Conservation (phyloP, 2,329 filamentous ascomycete species). For the Phaeosphaeria sp. region DNA sequence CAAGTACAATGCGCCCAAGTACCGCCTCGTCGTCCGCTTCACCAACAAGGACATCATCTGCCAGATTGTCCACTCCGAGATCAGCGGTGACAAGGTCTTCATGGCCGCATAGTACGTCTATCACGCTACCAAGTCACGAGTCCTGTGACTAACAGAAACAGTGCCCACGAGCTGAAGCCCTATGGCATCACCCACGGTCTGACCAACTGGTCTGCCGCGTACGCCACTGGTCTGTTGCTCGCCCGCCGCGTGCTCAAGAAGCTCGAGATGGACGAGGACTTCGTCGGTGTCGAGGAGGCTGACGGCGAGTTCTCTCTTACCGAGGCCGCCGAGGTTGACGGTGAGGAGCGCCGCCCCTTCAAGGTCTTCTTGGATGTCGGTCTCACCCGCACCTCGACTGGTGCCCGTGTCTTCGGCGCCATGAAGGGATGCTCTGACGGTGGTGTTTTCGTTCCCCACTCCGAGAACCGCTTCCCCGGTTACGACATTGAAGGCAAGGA, state of each 20-base stretch:
- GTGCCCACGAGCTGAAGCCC: slow-evolving; percentile 92
- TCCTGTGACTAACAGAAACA: slow-evolving; percentile 14
- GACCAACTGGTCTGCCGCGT: slow-evolving; percentile 99
- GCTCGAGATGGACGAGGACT: slow-evolving; percentile 92
- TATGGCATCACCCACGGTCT: slow-evolving; percentile 99
- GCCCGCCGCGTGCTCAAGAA: slow-evolving; percentile 97
- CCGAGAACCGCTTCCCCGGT: slow-evolving; percentile 99
- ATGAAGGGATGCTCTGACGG: slow-evolving; percentile 99
- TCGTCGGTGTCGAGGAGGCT: slow-evolving; percentile 94
- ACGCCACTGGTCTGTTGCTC: slow-evolving; percentile 94
- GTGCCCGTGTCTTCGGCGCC: slow-evolving; percentile 98
- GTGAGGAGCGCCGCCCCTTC: slow-evolving; percentile 92
- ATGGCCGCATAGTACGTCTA: slow-evolving; percentile 39
- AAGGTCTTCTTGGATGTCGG: slow-evolving; percentile 99
- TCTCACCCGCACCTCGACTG: slow-evolving; percentile 95
- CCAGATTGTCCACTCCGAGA: slow-evolving; percentile 96
- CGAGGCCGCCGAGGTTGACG: slow-evolving; percentile 91
- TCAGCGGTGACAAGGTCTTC: slow-evolving; percentile 98
- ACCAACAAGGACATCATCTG: slow-evolving; percentile 99
- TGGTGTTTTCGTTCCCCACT: slow-evolving; percentile 96
- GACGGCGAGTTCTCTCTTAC: slow-evolving; percentile 96
- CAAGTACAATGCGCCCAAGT: slow-evolving; percentile 99
- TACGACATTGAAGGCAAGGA: slow-evolving; percentile 98
- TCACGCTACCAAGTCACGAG: not conserved
- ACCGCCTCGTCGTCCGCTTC: slow-evolving; percentile 98